These are phyloP conservation scores for Terana coerulea DNA, from an alignment of 768 basidiomycete genomes.

Conservation along the genomic window DNA sequence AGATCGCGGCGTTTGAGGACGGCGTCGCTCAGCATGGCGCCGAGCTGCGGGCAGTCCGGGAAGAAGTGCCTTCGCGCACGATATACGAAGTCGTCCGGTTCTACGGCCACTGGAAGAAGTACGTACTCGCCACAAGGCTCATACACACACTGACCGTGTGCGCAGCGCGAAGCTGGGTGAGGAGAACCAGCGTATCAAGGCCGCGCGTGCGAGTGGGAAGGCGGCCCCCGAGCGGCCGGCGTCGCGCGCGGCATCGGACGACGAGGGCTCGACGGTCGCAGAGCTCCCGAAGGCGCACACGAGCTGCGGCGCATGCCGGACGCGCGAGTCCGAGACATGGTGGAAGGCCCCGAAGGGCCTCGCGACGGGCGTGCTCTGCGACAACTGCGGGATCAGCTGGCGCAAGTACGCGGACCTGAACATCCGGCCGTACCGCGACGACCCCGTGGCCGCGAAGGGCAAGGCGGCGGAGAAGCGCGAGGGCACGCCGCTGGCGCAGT, in stretches of 20 bases:
- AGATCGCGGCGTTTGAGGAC: slow-evolving; percentile 72
- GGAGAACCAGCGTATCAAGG: slow-evolving; percentile 53
- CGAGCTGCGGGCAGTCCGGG: slow-evolving; percentile 73
- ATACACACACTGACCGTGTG: background rate
- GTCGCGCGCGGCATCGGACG: slow-evolving; percentile 39
- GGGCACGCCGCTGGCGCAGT: slow-evolving; percentile 53
- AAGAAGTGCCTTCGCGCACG: slow-evolving; percentile 66
- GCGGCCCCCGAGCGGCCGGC: slow-evolving; percentile 8
- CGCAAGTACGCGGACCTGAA: slow-evolving; percentile 91
- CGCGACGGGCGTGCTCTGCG: slow-evolving; percentile 74
- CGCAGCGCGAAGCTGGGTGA: slow-evolving; percentile 63
- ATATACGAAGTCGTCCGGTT: slow-evolving; percentile 79
- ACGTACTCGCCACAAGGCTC: slow-evolving; percentile 8
- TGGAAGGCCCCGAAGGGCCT: slow-evolving; percentile 92
- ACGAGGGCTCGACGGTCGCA: slow-evolving; percentile 72
- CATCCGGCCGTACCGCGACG: slow-evolving; percentile 68
- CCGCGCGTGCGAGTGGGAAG: slow-evolving; percentile 30
- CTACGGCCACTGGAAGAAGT: slow-evolving; percentile 89
- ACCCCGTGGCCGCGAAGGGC: slow-evolving; percentile 36
- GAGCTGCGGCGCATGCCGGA: slow-evolving; percentile 81
- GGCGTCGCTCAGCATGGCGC: slow-evolving; percentile 69
- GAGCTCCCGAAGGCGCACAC: slow-evolving; percentile 49
- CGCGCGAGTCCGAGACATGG: slow-evolving; percentile 76
- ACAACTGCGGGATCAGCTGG: slow-evolving; percentile 84
- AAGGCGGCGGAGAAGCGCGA: slow-evolving; percentile 48